Percentiles rank a stretch among this genome's conserved stretches.
phyloP scores from a whole-genome alignment of 495 filamentous ascomycete species.

The Hypoxylon subgilvum region DNA sequence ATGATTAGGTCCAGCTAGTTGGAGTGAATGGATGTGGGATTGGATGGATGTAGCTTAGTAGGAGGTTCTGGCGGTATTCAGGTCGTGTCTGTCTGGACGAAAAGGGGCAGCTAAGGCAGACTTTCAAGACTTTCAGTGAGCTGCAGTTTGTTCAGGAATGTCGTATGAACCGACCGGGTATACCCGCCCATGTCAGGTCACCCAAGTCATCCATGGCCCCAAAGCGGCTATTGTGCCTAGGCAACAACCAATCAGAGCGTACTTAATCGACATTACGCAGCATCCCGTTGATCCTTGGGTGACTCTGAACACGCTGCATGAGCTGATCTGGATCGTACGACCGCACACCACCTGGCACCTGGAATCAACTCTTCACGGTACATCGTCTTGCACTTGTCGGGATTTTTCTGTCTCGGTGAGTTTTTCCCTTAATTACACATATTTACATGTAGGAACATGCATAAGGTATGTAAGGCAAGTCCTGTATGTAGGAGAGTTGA shows the following conservation, averaged over 20 bases:
- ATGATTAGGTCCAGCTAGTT: neutral
- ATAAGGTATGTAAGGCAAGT: too few relatives aligned
- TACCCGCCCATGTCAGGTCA: constrained; percentile 31
- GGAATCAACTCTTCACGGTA: constrained; percentile 25
- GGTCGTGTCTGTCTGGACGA: neutral
- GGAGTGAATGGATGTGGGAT: too few relatives aligned
- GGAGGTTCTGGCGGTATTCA: neutral
- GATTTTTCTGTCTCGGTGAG: too few relatives aligned
- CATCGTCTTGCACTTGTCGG: constrained; percentile 3
- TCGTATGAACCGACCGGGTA: constrained; percentile 27
- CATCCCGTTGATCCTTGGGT: constrained; percentile 24
- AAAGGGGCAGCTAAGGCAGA: constrained; percentile 4
- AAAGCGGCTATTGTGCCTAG: constrained; percentile 15
- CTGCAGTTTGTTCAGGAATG: neutral
- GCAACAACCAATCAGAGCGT: constrained; percentile 7
- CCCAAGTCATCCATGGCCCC: constrained; percentile 26
- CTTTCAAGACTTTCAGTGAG: too few relatives aligned
- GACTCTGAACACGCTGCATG: constrained; percentile 21
- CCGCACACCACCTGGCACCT: constrained; percentile 28
- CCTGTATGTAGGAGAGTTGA: neutral
- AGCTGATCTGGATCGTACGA: constrained; percentile 39
- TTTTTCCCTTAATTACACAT: neutral
- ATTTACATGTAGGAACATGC: neutral
- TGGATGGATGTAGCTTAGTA: too few relatives aligned
- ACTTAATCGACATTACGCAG: constrained; percentile 29